A percentile compares a stretch with the other conserved stretches of the same genome.
Evolutionary conservation across 2,329 filamentous ascomycete species (phyloP).

Genomic region (Didymella segeticola): DNA sequence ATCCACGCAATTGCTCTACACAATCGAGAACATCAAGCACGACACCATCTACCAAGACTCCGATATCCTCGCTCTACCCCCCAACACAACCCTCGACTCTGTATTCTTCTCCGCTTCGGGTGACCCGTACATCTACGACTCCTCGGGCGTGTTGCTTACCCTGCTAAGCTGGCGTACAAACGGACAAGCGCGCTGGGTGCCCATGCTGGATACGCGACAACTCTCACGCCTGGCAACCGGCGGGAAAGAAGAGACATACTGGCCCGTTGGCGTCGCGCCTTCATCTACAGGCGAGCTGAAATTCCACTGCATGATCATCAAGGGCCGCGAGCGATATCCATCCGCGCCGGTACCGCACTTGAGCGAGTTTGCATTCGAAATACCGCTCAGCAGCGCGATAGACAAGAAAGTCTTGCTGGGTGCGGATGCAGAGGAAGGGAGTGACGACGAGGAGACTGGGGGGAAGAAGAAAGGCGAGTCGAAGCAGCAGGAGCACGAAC

Average conservation of each 20-base stretch:
- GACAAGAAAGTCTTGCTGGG: conserved; percentile 35
- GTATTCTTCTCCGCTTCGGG: conserved; percentile 93
- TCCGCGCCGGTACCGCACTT: conserved; percentile 91
- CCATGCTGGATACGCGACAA: conserved; percentile 86
- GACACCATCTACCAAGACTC: conserved; percentile 95
- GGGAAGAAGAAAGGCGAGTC: conserved; percentile 32
- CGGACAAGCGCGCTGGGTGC: conserved; percentile 88
- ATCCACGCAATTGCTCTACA: conserved; percentile 79
- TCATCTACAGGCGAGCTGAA: conserved; percentile 84
- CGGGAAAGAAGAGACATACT: conserved; percentile 88
- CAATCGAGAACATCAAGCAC: conserved; percentile 91
- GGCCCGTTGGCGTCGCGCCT: conserved; percentile 91
- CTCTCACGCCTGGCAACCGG: conserved; percentile 83
- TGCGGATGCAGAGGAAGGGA: conserved; percentile 45
- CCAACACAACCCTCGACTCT: conserved; percentile 74
- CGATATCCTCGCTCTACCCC: conserved; percentile 84
- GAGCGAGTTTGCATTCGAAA: conserved; percentile 89
- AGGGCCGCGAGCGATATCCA: conserved; percentile 83
- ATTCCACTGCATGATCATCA: conserved; percentile 99
- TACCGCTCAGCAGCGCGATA: conserved; percentile 72
- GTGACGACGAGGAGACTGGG: conserved; percentile 31
- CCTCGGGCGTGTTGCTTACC: conserved; percentile 84
- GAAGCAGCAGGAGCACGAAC: conserved; percentile 73
- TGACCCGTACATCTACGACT: conserved; percentile 97
- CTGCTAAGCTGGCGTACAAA: conserved; percentile 89